Evolutionary conservation across 1,284 basidiomycete genomes (phyloP).

Genomic region (Gomphus bonarii): DNA sequence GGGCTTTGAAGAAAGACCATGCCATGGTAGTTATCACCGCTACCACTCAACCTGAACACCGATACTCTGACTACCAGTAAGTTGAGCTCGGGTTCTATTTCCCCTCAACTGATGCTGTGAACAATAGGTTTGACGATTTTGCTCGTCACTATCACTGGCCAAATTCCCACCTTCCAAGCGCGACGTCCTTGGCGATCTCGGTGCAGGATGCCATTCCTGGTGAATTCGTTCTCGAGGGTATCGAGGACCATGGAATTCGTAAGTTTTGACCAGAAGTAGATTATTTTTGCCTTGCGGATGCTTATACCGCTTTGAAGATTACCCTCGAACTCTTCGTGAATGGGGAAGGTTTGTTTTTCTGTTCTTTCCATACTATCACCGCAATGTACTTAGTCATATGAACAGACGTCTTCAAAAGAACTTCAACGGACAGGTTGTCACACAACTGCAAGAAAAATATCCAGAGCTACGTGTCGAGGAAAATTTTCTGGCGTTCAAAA

Average conservation of each 20-base stretch:
- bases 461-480: conserved; percentile 40
- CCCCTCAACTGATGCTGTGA: background rate
- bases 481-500: conserved; percentile 54
- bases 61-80: conserved; percentile 51
- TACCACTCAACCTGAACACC: conserved; percentile 78
- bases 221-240: conserved; percentile 73
- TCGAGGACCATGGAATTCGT: conserved; percentile 81
- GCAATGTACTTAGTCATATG: background rate
- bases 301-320: conserved; percentile 37
- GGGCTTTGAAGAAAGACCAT: conserved; percentile 59
- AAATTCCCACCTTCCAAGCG: conserved; percentile 78
- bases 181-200: conserved; percentile 60
- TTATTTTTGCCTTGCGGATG: background rate
- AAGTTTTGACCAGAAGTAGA: conserved; percentile 18
- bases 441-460: too few species aligned
- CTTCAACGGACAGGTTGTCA: too few species aligned
- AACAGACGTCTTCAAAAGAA: conserved; percentile 17
- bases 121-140: conserved; percentile 67
- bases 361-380: too few species aligned
- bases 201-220: conserved; percentile 56
- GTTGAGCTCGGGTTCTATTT: conserved; percentile 29
- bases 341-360: conserved; percentile 36
- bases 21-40: conserved; percentile 71
- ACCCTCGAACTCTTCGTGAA: conserved; percentile 82
- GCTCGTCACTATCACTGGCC: conserved; percentile 92